Evolutionary conservation across 495 filamentous ascomycete genomes (phyloP).

Genomic region (Podospora tetraspora): DNA sequence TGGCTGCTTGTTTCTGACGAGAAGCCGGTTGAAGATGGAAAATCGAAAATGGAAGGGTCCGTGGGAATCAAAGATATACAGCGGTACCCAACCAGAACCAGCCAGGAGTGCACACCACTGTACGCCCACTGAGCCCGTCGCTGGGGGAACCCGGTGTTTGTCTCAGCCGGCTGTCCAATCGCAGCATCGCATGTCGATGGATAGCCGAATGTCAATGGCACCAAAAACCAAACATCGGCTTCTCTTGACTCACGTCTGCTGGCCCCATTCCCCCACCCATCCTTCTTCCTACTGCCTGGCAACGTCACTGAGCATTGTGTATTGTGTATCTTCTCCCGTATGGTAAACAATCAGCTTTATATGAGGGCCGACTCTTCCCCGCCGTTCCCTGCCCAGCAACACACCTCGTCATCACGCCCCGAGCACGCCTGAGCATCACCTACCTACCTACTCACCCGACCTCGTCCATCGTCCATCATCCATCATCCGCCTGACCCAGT

Average conservation of each 20-base stretch:
- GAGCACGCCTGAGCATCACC: not conserved
- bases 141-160: constrained; percentile 10
- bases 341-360: constrained; percentile 16
- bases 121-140: constrained; percentile 3
- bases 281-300: constrained; percentile 5
- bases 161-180: constrained; percentile 1
- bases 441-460: not conserved
- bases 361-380: constrained; percentile 8
- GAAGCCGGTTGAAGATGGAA: not conserved
- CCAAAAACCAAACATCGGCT: constrained; percentile 8
- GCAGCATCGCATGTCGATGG: not conserved
- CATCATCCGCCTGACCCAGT: not conserved
- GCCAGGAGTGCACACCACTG: not conserved
- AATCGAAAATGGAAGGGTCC: not conserved
- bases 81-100: not conserved
- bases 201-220: constrained; percentile 5
- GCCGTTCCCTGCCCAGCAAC: not conserved
- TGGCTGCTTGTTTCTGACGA: not conserved
- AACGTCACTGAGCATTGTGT: constrained; percentile 1
- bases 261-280: not conserved
- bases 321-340: not conserved
- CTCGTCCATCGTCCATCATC: not conserved
- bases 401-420: constrained; percentile 1
- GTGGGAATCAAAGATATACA: not conserved
- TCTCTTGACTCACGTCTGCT: constrained; percentile 10